Base-by-base conservation (phyloP, 495 filamentous ascomycete genomes). In the Penicillium simplicissimum region DNA sequence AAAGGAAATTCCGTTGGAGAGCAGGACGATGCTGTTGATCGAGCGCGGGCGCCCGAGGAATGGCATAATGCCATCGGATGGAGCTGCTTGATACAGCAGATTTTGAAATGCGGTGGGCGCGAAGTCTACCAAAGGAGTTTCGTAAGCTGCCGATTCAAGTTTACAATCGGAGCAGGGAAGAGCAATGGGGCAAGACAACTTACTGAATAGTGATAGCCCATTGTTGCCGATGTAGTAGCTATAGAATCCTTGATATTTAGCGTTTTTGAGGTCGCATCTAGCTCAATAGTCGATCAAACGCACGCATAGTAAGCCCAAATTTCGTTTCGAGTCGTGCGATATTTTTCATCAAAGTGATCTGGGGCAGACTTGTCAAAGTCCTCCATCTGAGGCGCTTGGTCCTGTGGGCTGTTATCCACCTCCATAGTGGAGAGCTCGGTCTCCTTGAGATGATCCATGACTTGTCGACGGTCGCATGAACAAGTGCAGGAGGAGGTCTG, bases 151-250 rank as follows among this genome's bases (percentile, higher is more conserved):
- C 19, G 17, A 38, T 61, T 52, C 13, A 38, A 14, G 42, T 14
- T 52, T n/a, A 15, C 13, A 10, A 40, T 37, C 8, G 36, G 10
- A 25, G n/a, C 7, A 36, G 10, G 1, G 28, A 45, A 4, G 23
- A 45, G 13, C 4, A n/a, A 40, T 17, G 8, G 23, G 21, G 13
- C 1, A 4, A 40, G 11, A 19, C 1, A 19, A 62, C 72, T 47
- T 59, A 80, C 77, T 89, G 79, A 88, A 89, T 8, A 89, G 74
- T 3, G 85, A 81, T 36, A 89, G 68, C 8, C 86, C 86, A 71
- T 88, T 88, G 64, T 88, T 87, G 31, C 87, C 86, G 53, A 88
- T 84, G 62, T 89, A 89, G 66, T 87, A 89, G 62, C 77, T 80
- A 58, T 25, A n/a, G 58, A 60, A 49, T 37, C 34, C 25, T 48